These are phyloP conservation scores for Fusarium clavum DNA, from an alignment of 2,329 filamentous ascomycete species.

Conservation along the genomic window DNA sequence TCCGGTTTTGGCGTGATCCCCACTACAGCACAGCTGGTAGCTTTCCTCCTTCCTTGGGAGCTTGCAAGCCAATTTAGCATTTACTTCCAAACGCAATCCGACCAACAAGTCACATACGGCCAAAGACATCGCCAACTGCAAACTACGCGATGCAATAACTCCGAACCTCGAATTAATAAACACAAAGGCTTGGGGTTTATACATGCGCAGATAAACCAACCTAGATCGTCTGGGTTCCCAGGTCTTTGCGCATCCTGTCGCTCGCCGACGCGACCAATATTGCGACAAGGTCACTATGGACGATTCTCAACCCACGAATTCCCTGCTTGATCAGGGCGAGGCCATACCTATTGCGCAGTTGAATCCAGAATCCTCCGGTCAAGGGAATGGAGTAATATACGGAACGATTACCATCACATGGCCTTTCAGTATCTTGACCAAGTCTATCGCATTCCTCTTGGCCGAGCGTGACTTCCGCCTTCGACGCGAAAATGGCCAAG, in stretches of 20 bases:
- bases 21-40: slow-evolving; percentile 32
- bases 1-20: slow-evolving; percentile 26
- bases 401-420: slow-evolving; percentile 87
- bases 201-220: slow-evolving; percentile 21
- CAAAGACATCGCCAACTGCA: slow-evolving; percentile 5
- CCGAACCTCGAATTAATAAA: neutral
- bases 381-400: slow-evolving; percentile 62
- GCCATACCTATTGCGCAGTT: slow-evolving; percentile 68
- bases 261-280: slow-evolving; percentile 31
- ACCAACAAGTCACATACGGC: slow-evolving; percentile 15
- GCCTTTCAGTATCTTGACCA: slow-evolving; percentile 86
- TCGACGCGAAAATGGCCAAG: slow-evolving; percentile 80
- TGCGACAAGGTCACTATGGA: slow-evolving; percentile 43
- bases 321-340: slow-evolving; percentile 46
- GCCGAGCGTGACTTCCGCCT: slow-evolving; percentile 87
- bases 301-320: slow-evolving; percentile 32
- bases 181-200: neutral
- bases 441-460: slow-evolving; percentile 80
- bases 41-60: slow-evolving; percentile 29
- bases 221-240: slow-evolving; percentile 12
- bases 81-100: slow-evolving; percentile 5
- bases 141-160: slow-evolving; percentile 17
- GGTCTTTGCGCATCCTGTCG: slow-evolving; percentile 14
- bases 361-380: slow-evolving; percentile 58
- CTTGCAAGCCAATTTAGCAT: slow-evolving; percentile 28